Percentiles rank a stretch among this genome's conserved stretches.
Conservation (phyloP, 345 rosid genomes). For the Salix exigua region DNA sequence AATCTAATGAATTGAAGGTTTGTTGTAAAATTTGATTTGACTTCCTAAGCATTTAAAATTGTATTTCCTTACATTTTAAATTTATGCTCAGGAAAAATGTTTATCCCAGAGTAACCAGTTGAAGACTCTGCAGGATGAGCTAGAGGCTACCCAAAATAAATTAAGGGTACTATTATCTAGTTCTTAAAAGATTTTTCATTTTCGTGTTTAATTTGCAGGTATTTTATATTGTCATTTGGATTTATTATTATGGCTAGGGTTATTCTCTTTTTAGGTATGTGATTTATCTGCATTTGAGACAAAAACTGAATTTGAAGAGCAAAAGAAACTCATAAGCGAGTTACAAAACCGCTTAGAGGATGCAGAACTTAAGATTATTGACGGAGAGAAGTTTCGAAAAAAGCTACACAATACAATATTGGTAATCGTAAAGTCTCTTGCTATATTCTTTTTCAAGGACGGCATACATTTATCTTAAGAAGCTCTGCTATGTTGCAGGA, state of each 20-base stretch:
- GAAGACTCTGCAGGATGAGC: conserved; percentile 56
- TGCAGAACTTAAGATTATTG: conserved; percentile 80
- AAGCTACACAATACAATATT: conserved; percentile 92
- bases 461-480: conserved; percentile 9
- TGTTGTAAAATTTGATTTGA: conserved; percentile 1
- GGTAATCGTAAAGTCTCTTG: conserved; percentile 38
- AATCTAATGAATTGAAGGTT: conserved; percentile 83
- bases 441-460: not conserved
- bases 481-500: conserved; percentile 50
- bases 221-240: conserved; percentile 1
- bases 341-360: conserved; percentile 65
- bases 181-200: not conserved
- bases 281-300: conserved; percentile 73
- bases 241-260: not conserved
- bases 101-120: conserved; percentile 62
- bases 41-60: not conserved
- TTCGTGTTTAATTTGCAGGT: not conserved
- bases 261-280: conserved; percentile 47
- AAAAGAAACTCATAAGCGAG: conserved; percentile 61
- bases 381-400: conserved; percentile 90
- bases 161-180: conserved; percentile 45
- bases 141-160: conserved; percentile 59
- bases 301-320: conserved; percentile 66
- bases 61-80: conserved; percentile 13
- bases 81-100: conserved; percentile 55